These are phyloP conservation scores for Xylaria telfairii DNA, from an alignment of 495 filamentous ascomycete genomes.

Conservation along the genomic window DNA sequence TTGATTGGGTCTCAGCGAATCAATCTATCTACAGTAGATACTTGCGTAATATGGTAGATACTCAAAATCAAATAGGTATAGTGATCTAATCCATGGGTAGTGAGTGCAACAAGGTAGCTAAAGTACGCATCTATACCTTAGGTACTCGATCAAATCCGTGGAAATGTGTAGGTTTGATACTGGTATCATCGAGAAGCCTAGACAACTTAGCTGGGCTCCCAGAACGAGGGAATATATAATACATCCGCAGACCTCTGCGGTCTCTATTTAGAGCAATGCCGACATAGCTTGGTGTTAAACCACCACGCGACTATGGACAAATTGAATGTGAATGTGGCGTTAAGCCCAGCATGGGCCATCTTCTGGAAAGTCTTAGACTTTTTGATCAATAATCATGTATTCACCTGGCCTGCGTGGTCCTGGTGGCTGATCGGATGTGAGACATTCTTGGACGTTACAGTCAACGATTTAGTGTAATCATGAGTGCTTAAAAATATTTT, in stretches of 20 bases:
- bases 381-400: not conserved
- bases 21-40: no score
- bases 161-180: no score
- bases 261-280: not conserved
- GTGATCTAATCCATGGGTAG: no score
- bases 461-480: not conserved
- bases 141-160: no score
- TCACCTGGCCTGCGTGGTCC: not conserved
- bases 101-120: no score
- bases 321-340: not conserved
- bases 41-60: not conserved
- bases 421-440: not conserved
- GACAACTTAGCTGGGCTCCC: no score
- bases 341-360: not conserved
- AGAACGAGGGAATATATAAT: no score
- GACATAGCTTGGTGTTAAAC: not conserved
- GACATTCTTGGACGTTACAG: not conserved
- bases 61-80: no score
- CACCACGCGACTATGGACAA: not conserved
- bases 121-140: no score
- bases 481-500: not conserved
- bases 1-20: no score
- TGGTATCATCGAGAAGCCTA: no score
- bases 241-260: not conserved
- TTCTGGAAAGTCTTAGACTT: not conserved